phyloP scores from a whole-genome alignment of 2,329 filamentous ascomycete species.

The Stagonosporopsis tanaceti region DNA sequence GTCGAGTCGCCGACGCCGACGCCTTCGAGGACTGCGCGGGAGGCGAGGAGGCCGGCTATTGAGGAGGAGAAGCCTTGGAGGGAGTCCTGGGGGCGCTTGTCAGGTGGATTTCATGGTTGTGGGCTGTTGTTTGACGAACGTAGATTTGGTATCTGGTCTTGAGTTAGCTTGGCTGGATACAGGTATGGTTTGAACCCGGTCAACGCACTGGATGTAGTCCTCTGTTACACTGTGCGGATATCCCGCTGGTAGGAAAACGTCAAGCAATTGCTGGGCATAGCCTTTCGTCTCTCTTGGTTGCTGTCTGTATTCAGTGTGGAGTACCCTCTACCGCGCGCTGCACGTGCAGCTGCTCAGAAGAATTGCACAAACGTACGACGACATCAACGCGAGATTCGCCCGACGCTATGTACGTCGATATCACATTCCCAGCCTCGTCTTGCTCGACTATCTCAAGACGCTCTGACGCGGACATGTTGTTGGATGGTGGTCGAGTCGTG shows the following conservation, averaged over 20 bases:
- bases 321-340: not conserved
- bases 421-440: conserved; percentile 61
- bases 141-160: conserved; percentile 70
- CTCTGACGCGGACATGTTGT: conserved; percentile 13
- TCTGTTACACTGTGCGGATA: conserved; percentile 85
- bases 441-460: conserved; percentile 44
- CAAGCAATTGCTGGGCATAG: conserved; percentile 58
- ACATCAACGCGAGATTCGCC: conserved; percentile 56
- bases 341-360: not conserved
- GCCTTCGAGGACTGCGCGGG: conserved; percentile 69
- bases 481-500: not conserved
- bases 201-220: conserved; percentile 75
- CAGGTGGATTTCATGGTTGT: not conserved
- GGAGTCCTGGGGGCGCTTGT: conserved; percentile 65
- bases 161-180: not conserved
- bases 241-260: conserved; percentile 86
- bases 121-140: conserved; percentile 52
- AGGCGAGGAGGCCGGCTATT: conserved; percentile 80
- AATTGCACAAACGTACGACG: conserved; percentile 45
- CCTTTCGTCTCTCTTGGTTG: conserved; percentile 28
- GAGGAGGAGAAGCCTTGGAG: conserved; percentile 85
- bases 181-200: too few relatives aligned
- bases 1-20: conserved; percentile 85
- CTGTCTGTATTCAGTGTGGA: conserved; percentile 9
- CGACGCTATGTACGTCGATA: conserved; percentile 58